A percentile compares a stretch with the other conserved stretches of the same genome.
Conservation (phyloP, 352 stramenopile species). For the Pelagophyceae sp. region DNA sequence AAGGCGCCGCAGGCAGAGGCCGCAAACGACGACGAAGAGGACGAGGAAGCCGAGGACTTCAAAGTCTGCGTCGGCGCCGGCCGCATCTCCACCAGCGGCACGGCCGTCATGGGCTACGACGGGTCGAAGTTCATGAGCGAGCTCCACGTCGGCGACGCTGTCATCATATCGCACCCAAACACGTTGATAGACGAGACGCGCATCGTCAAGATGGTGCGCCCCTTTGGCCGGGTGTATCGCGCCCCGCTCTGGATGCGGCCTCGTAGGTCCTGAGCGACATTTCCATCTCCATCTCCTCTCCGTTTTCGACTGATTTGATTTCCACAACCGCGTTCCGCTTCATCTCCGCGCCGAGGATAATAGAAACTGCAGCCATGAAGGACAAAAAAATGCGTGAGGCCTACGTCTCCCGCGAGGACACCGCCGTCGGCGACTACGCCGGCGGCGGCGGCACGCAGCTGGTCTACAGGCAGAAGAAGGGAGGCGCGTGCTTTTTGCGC, state of each 20-base stretch:
- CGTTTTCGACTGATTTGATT: constrained; percentile 73
- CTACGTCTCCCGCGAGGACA: constrained; percentile 25
- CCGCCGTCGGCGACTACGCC: constrained; percentile 73
- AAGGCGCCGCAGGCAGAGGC: neutral
- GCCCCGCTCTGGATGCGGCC: no score
- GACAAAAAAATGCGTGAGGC: constrained; percentile 40
- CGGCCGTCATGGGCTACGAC: constrained; percentile 68
- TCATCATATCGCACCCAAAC: constrained; percentile 73
- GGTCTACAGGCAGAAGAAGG: constrained; percentile 69
- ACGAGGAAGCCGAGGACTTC: constrained; percentile 5
- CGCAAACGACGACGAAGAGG: neutral
- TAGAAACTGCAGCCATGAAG: constrained; percentile 41
- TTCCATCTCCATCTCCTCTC: constrained; percentile 62
- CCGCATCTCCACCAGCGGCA: constrained; percentile 42
- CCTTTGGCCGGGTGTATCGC: no score
- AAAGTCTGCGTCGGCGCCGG: neutral
- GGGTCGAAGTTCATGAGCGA: constrained; percentile 64
- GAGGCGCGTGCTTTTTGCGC: no score
- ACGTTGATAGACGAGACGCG: constrained; percentile 34
- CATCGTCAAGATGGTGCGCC: constrained; percentile 16
- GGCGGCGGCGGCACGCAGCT: constrained; percentile 57
- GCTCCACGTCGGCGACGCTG: constrained; percentile 61
- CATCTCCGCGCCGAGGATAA: constrained; percentile 62
- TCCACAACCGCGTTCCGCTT: constrained; percentile 72
- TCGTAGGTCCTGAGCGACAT: constrained; percentile 70